phyloP scores from a whole-genome alignment of 306 rosid species.

The Cucumis sativus region Cucumber_9930_V3 NC_026655.2:2545501-2546000 shows the following conservation, averaged over 20 bases:
- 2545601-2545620: background rate
- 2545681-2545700: too few relatives aligned
- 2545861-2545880: too few relatives aligned
- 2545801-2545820: too few relatives aligned
- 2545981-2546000: too few relatives aligned
- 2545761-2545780: background rate
- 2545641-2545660: background rate
- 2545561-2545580: background rate
- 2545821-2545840: too few relatives aligned
- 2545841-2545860: too few relatives aligned
- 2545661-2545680: background rate
- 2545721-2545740: slow-evolving; percentile 1
- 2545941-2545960: too few relatives aligned
- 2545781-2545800: too few relatives aligned
- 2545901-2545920: too few relatives aligned
- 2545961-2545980: too few relatives aligned
- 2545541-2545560: background rate
- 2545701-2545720: background rate
- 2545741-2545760: background rate
- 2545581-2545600: slow-evolving; percentile 7
- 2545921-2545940: too few relatives aligned
- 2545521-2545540: background rate
- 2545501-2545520: background rate
- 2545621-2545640: background rate
- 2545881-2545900: too few relatives aligned